Evolutionary conservation across 371 early-diverging fungal genomes (phyloP), one percentile per base, ranked within the genome.

Genomic region (Mucor saturninus): DNA sequence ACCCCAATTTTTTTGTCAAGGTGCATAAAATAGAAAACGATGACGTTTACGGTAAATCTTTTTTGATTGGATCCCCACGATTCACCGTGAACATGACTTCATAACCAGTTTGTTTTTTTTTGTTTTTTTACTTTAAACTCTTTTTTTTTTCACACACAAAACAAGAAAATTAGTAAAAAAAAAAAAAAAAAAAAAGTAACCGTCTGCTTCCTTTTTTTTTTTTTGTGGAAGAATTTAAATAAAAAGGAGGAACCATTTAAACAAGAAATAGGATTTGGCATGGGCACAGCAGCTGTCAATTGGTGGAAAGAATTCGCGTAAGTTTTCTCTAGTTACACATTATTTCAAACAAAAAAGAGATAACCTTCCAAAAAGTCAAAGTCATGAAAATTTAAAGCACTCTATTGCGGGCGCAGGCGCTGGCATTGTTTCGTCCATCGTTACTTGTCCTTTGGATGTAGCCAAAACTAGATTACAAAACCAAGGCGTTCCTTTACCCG

Each of bases 401-500:
- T 85, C 90, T 5, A 79, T 92, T 62, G 91, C 93, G 53, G 93
- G 93, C 59, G 92, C 92, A 26, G 90, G 89, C 52, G 93, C 95
- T 37, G 95, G 95, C 56, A 79, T 86, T 56, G 88, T 91, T 29
- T 88, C 95, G 15, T 87, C 94, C n/a, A 79, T 94, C 37, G 85
- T 93, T 26, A 93, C 94, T 6, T 91, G 93, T 65, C 98, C 98
- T 13, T 79, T 98, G 37, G 98, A 98, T 76, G 96, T 98, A 15
- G 92, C 95, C 46, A 98, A 98, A 68, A 93, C 96, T 7, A 83
- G 97, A 35, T 79, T 97, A 61, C 98, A 98, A 73, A 95, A 96
- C 69, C 94, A 95, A 67, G 79, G 93, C 11, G 89, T 89, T 11
- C 40, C 81, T 21, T 55, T 61, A 32, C 65, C 72, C 9, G 69